Evolutionary conservation across 2,329 filamentous ascomycete species (phyloP), one percentile per base, ranked within the genome.

Genomic region (Zelopaecilomyces penicillatus): DNA sequence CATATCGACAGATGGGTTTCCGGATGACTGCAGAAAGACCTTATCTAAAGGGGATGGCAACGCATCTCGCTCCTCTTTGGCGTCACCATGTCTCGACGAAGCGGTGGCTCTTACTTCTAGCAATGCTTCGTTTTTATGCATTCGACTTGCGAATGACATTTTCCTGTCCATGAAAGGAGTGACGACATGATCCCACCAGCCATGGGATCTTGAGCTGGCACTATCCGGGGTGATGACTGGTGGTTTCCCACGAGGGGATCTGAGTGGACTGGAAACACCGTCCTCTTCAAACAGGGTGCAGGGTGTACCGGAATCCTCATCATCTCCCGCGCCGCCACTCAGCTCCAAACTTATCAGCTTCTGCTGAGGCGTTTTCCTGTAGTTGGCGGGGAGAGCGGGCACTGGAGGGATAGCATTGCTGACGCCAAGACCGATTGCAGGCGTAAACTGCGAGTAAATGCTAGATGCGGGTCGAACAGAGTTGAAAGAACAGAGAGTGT

Each of bases 151-250:
- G 26, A 74, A 70, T 33, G 69, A 71, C 10, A 65, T 54, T 41
- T 53, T 63, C 55, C 53, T 72, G 55, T 74, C 69, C 11, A 64
- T 54, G 55, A 88, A 88, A 0, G 85, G 85, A 1, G 84, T 85
- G 6, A 76, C 82, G 44, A 89, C 78, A 52, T 85, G 74, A 54
- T 87, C 85, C 85, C 85, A 89, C 84, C 85, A 89, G 19, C 85
- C 85, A 48, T 74, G 72, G 28, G 82, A 83, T 44, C 72, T 73
- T 8, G 76, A 74, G 36, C 69, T 73, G 29, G 75, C 77, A 35
- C 75, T 77, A 39, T 71, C 62, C 37, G 71, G 61, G 36, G 66
- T 63, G 51, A 67, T 40, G 39, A 60, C 57, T 6, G 61, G 55
- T 6, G 59, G 62, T 42, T 66, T 69, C 10, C 62, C 57, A 44